Evolutionary conservation across 208 protist species (phyloP), one percentile per base, ranked within the genome.

Genomic region (Leptomonas pyrrhocoris): DNA sequence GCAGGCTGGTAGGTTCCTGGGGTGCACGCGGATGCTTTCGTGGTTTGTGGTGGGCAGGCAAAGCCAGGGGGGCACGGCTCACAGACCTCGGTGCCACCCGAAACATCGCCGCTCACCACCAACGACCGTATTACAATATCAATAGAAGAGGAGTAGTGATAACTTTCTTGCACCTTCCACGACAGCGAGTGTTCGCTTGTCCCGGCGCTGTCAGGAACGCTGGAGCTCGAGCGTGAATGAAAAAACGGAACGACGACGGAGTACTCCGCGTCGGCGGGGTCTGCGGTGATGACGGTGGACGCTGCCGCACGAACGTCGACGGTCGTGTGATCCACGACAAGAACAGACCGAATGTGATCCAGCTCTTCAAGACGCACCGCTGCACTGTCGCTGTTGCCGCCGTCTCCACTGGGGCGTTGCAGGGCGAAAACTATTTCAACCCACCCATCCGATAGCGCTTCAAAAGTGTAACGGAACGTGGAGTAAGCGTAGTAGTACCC

Each of bases 101-200:
- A 19, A 0, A 50, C 1, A 45, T 77, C 72, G 30, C 72, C 72
- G 27, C 21, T 51, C 50, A 77, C 62, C n/a, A 53, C 51, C 18
- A 77, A 38, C 30, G 36, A 38, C 23, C 53, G 56, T 9, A 70
- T 25, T 0, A 71, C 48, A 12, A 68, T 25, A 0, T 36, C 36
- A 16, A 30, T 28, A 8, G 68, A 12, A 15, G 27, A 30, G 1
- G 36, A 38, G 13, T 13, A n/a, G n/a, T 19, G 7, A 6, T 36
- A 18, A 25, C 27, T 28, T 13, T 53, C 66, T 34, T 30, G 8
- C 43, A 55, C 43, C 1, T 38, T 6, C 56, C 66, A 72, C 19
- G 2, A 11, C 21, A 72, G 19, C 12, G 18, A 25, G 46, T 72
- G 66, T 16, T 21, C 28, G 12, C 40, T 1, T n/a, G n/a, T n/a